Percentiles rank a stretch among this genome's conserved stretches.
Evolutionary conservation across 345 rosid genomes (phyloP).

Genomic region (Hypericum perforatum): DNA sequence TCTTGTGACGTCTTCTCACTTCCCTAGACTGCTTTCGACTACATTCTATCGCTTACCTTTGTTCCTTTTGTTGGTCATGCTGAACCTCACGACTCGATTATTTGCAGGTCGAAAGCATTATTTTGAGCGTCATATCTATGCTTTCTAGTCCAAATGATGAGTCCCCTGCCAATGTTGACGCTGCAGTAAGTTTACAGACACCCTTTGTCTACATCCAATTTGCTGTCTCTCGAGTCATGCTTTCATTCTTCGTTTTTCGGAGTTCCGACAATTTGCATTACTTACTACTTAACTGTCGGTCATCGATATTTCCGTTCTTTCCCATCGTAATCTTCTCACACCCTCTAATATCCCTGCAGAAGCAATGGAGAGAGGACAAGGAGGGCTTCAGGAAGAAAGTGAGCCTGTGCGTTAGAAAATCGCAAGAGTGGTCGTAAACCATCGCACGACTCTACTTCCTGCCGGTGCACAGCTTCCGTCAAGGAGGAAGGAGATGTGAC

Average conservation of each 20-base stretch:
- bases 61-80: no score
- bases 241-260: no score
- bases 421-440: conserved; percentile 66
- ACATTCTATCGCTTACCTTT: no score
- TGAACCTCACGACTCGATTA: no score
- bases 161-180: conserved; percentile 90
- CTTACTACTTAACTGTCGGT: no score
- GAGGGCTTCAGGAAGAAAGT: conserved; percentile 81
- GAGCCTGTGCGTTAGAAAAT: conserved; percentile 68
- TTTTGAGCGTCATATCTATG: conserved; percentile 88
- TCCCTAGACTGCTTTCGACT: background rate
- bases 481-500: no score
- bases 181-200: conserved; percentile 46
- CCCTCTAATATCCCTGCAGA: conserved; percentile 25
- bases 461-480: no score
- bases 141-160: conserved; percentile 90
- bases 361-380: conserved; percentile 80
- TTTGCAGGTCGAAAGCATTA: conserved; percentile 78
- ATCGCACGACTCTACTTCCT: background rate
- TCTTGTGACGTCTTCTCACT: no score
- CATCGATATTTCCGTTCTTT: no score
- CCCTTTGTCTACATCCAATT: background rate
- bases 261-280: no score
- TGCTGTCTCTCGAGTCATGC: background rate
- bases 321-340: no score